Conservation (phyloP, 2,329 filamentous ascomycete genomes). For the Verticillium alfalfae region DNA sequence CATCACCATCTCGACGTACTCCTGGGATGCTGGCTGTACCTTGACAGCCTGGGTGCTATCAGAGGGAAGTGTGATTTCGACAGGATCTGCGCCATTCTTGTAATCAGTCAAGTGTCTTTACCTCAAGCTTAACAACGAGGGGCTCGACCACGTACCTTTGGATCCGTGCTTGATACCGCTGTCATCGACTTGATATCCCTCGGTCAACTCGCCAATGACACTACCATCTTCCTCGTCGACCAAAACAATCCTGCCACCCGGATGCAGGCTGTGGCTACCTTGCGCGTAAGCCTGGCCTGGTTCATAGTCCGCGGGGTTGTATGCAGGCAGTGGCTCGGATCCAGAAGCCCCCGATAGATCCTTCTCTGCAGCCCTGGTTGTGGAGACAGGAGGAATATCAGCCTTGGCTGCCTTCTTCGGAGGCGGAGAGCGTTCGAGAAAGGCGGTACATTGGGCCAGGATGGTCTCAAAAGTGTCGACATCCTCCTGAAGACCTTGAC, state of each 20-base stretch:
- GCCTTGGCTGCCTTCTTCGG: conserved; percentile 35
- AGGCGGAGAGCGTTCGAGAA: conserved; percentile 76
- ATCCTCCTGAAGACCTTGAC: conserved; percentile 78
- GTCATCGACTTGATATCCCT: conserved; percentile 76
- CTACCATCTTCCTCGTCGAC: conserved; percentile 95
- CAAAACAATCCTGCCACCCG: conserved; percentile 77
- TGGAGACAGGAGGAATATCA: conserved; percentile 11
- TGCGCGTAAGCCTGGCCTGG: conserved; percentile 74
- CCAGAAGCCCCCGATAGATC: not conserved
- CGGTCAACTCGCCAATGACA: conserved; percentile 84
- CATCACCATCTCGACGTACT: conserved; percentile 70
- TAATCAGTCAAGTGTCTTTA: not conserved
- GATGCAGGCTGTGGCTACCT: conserved; percentile 51
- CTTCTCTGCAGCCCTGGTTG: conserved; percentile 13
- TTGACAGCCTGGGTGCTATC: conserved; percentile 60
- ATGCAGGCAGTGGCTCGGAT: conserved; percentile 48
- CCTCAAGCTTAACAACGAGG: not conserved
- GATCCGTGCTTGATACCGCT: conserved; percentile 74
- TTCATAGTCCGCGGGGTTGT: conserved; percentile 77
- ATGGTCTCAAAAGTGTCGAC: conserved; percentile 97
- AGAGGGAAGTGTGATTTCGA: conserved; percentile 68
- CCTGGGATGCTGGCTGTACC: conserved; percentile 60
- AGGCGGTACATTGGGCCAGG: conserved; percentile 93
- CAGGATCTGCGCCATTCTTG: conserved; percentile 53
- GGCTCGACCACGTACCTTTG: conserved; percentile 60